Evolutionary conservation across 306 rosid species (phyloP).

Genomic region (Dryas alaskensis): DNA sequence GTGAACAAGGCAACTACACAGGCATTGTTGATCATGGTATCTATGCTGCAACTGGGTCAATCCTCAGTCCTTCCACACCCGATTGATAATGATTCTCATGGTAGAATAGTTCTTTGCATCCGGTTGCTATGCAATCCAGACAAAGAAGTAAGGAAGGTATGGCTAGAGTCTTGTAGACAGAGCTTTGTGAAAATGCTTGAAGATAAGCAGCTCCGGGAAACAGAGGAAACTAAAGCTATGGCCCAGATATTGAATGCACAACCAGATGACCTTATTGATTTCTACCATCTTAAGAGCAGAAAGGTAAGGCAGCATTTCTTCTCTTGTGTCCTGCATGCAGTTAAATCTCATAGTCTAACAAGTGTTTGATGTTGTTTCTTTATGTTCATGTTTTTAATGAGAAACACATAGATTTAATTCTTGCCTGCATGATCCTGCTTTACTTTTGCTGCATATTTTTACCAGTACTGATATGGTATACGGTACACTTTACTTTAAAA

Average conservation of each 20-base stretch:
- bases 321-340: conserved; percentile 10
- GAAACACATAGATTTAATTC: too few species aligned
- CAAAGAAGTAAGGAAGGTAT: conserved; percentile 70
- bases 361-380: conserved; percentile 12
- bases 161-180: conserved; percentile 87
- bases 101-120: conserved; percentile 81
- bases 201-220: conserved; percentile 84
- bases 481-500: too few species aligned
- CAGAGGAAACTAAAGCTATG: conserved; percentile 79
- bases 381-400: neutral
- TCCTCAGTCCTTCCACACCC: conserved; percentile 86
- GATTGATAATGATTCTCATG: conserved; percentile 82
- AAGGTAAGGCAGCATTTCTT: conserved; percentile 52
- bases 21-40: conserved; percentile 76
- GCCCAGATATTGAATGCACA: conserved; percentile 87
- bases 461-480: too few species aligned
- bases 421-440: neutral
- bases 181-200: conserved; percentile 97
- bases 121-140: conserved; percentile 72
- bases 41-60: conserved; percentile 88
- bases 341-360: neutral
- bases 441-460: neutral
- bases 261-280: conserved; percentile 97
- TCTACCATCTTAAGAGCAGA: conserved; percentile 97
- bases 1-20: conserved; percentile 66